Evolutionary conservation across 2,329 filamentous ascomycete species (phyloP), one percentile per base, ranked within the genome.

Genomic region (Pseudonectria foliicola): DNA sequence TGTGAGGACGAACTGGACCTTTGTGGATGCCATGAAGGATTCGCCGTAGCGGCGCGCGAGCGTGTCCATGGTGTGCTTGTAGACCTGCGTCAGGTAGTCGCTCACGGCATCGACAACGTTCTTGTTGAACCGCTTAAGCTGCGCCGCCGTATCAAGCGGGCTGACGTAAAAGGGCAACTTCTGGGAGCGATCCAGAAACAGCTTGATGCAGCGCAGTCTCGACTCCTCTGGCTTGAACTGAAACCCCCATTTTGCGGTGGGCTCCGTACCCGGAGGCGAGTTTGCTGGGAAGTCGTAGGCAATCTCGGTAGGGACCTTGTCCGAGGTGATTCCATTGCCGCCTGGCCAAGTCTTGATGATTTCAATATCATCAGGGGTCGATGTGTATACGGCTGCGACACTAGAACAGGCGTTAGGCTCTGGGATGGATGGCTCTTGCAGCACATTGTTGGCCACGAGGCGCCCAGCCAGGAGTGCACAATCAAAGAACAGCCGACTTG

Each of bases 261-360:
- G 68, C 7, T 63, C 57, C 2, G 64, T 54, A n/a, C 56, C 66
- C 13, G 52, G 40, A 2, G 48, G 25, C 7, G 50, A 43, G 34
- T 52, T 50, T 37, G 53, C 29, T 10, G 53, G 34, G 23, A 64
- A 58, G 39, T 73, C 68, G 48, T 78, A 78, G 45, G 82, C 80
- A 35, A 89, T 81, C 57, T 89, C 84, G 11, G 83, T 87, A 2
- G 85, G 84, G 2, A 89, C 84, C 66, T 90, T 90, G 66, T 90
- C 84, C 25, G 82, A 87, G n/a, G 85, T 88, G 61, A 89, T 86
- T 50, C 83, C 83, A 53, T 89, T 88, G 18, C 82, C 82, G 16
- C 85, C 85, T 1, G 85, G 84, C 85, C 85, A 90, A 11, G 76
- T 82, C 64, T 87, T 88, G 65, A 89, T 87, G 50, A 88, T 85